Percentiles rank a stretch among this genome's conserved stretches.
phyloP scores from a whole-genome alignment of 176 grass and related monocot species.

The Raddia guianensis region DNA sequence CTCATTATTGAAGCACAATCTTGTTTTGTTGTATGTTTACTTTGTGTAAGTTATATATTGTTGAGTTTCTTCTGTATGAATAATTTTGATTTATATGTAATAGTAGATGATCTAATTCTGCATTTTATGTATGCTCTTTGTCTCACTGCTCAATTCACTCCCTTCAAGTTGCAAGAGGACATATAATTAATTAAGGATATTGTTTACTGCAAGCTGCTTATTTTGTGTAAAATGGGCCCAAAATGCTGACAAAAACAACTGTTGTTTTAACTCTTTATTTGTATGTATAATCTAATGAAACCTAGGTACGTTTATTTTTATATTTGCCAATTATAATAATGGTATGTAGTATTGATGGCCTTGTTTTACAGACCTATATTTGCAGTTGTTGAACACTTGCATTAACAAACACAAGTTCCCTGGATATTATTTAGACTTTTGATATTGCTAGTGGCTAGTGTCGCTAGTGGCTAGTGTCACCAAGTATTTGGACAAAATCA shows the following conservation, averaged over 20 bases:
- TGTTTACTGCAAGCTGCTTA: background rate
- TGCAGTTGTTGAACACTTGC: background rate
- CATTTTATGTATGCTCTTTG: background rate
- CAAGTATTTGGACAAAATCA: constrained; percentile 1
- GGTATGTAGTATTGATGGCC: background rate
- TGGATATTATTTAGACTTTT: background rate
- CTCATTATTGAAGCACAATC: constrained; percentile 29
- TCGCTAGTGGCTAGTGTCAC: background rate
- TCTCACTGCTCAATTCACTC: background rate
- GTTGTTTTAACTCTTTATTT: constrained; percentile 19
- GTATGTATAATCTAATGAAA: background rate
- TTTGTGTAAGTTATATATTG: constrained; percentile 11
- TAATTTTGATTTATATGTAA: background rate
- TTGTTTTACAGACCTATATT: background rate
- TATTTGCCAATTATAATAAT: background rate
- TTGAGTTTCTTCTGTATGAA: background rate
- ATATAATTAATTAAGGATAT: constrained; percentile 16
- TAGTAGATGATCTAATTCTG: background rate
- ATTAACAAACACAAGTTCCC: background rate
- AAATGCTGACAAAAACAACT: background rate
- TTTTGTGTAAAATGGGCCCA: constrained; percentile 14
- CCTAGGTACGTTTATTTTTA: background rate
- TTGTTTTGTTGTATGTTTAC: constrained; percentile 16
- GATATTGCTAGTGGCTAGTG: background rate
- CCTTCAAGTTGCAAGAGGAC: background rate